phyloP scores from a whole-genome alignment of 495 filamentous ascomycete species.

The Penicillium argentinense region DNA sequence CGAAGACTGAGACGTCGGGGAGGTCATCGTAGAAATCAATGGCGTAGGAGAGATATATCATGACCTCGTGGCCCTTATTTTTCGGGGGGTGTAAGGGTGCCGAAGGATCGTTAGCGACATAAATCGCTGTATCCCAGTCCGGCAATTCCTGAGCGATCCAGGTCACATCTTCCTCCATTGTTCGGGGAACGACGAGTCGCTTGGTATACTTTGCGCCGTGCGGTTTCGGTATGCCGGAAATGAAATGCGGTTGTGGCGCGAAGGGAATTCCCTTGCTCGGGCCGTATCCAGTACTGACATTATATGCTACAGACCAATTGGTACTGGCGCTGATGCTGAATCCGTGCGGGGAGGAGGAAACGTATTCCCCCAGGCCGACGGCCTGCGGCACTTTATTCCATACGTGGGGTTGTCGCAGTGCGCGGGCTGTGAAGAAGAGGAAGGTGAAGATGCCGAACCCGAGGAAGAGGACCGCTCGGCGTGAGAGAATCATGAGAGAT shows the following conservation, averaged over 20 bases:
- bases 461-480: constrained; percentile 35
- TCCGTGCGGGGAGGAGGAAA: constrained; percentile 15
- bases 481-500: constrained; percentile 40
- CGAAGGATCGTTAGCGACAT: constrained; percentile 61
- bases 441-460: constrained; percentile 38
- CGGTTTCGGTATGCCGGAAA: constrained; percentile 43
- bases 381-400: constrained; percentile 36
- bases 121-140: constrained; percentile 59
- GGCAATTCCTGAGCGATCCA: constrained; percentile 61
- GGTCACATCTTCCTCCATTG: constrained; percentile 53
- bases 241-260: constrained; percentile 35
- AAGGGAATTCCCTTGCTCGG: constrained; percentile 22
- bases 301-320: constrained; percentile 18
- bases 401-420: constrained; percentile 31
- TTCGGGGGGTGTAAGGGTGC: constrained; percentile 63
- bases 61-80: constrained; percentile 77
- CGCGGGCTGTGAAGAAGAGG: constrained; percentile 31
- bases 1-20: constrained; percentile 67
- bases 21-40: constrained; percentile 70
- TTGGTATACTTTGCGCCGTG: constrained; percentile 46
- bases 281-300: constrained; percentile 23
- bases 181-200: constrained; percentile 58
- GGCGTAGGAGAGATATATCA: constrained; percentile 72
- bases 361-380: constrained; percentile 38
- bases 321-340: constrained; percentile 1